Evolutionary conservation across 495 filamentous ascomycete genomes (phyloP).

Genomic region (Penicillium riverlandense): DNA sequence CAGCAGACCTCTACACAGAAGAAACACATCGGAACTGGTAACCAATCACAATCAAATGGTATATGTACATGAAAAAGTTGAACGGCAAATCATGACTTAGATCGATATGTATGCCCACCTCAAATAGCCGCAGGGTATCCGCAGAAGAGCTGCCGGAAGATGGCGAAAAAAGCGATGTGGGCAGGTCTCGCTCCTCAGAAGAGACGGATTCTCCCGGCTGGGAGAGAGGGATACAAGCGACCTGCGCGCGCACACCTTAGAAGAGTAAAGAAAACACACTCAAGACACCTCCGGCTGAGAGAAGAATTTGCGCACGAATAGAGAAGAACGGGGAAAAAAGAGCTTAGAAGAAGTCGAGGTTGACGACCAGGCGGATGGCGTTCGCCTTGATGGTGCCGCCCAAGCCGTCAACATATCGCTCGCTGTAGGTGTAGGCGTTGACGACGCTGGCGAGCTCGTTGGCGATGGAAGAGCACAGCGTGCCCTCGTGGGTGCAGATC

Average conservation of each 20-base stretch:
- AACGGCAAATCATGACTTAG: slow-evolving; percentile 11
- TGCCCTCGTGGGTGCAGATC: slow-evolving; percentile 25
- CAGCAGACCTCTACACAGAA: background rate
- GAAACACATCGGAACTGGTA: slow-evolving; percentile 12
- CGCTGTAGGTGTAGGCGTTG: slow-evolving; percentile 30
- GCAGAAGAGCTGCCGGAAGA: slow-evolving; percentile 3
- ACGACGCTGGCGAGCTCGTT: slow-evolving; percentile 10
- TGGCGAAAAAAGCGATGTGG: background rate
- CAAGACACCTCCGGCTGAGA: slow-evolving; percentile 2
- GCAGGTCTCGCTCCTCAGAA: slow-evolving; percentile 1
- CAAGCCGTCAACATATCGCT: slow-evolving; percentile 17
- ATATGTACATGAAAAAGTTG: slow-evolving; percentile 25
- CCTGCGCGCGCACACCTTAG: slow-evolving; percentile 5
- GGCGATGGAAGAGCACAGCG: slow-evolving; percentile 28
- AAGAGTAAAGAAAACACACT: background rate
- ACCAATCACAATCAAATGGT: slow-evolving; percentile 7
- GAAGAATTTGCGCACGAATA: slow-evolving; percentile 15
- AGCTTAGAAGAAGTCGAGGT: slow-evolving; percentile 21
- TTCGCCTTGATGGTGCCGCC: slow-evolving; percentile 4
- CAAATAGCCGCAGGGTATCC: slow-evolving; percentile 2
- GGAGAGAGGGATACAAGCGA: background rate
- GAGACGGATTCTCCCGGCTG: background rate
- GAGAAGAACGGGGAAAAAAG: background rate
- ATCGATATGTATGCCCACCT: slow-evolving; percentile 13
- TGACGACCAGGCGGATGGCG: slow-evolving; percentile 26